Percentiles rank a stretch among this genome's conserved stretches.
These are phyloP conservation scores for Euphorbia lathyris DNA, from an alignment of 345 rosid genomes.

Conservation along the genomic window DNA sequence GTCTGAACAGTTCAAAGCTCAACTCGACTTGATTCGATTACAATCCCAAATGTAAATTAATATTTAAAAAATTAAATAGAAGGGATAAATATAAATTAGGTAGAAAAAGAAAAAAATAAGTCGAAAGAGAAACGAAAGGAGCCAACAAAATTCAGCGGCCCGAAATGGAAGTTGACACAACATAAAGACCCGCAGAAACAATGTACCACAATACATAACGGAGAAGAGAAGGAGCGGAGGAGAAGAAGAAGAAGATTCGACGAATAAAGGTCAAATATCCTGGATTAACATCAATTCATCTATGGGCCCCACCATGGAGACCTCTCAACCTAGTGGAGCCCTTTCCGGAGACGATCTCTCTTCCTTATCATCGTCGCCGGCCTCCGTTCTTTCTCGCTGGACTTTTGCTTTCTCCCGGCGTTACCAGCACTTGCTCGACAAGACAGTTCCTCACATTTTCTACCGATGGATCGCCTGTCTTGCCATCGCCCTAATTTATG, in stretches of 20 bases:
- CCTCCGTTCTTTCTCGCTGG: conserved; percentile 41
- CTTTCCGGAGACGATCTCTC: conserved; percentile 32
- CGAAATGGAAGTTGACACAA: not conserved
- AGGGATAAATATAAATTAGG: not conserved
- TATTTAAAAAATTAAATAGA: no score
- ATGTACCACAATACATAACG: not conserved
- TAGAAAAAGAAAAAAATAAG: not conserved
- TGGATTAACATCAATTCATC: not conserved
- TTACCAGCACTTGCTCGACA: conserved; percentile 31
- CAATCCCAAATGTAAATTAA: no score
- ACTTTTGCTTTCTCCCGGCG: conserved; percentile 30
- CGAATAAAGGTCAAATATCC: not conserved
- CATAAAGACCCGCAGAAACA: not conserved
- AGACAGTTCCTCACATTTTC: conserved; percentile 25
- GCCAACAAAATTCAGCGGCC: not conserved
- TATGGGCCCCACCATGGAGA: conserved; percentile 37
- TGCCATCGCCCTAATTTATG: conserved; percentile 47
- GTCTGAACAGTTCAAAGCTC: no score
- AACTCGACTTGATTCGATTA: no score
- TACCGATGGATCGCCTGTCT: conserved; percentile 61
- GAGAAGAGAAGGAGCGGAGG: not conserved
- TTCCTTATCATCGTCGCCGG: conserved; percentile 39
- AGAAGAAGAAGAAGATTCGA: not conserved
- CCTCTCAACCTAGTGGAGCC: conserved; percentile 31
- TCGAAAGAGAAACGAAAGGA: not conserved